phyloP scores from a whole-genome alignment of 2,329 filamentous ascomycete genomes.

The Neobulgaria alba region DNA sequence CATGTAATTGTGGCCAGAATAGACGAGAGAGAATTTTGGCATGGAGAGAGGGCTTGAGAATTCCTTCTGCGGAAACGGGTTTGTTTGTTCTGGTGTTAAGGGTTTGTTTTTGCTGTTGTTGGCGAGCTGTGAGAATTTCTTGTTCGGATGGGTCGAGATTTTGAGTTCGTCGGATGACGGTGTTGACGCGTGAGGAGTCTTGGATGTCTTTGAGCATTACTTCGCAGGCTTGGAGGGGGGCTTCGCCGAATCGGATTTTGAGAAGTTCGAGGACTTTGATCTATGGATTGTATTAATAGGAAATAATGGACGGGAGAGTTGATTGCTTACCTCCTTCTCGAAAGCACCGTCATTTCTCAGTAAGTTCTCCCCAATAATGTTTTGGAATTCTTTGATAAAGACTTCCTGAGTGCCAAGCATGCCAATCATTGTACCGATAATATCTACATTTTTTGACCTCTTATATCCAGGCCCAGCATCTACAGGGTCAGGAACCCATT shows the following conservation, averaged over 20 bases:
- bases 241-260: slow-evolving; percentile 81
- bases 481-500: slow-evolving; percentile 85
- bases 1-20: slow-evolving; percentile 81
- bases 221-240: slow-evolving; percentile 81
- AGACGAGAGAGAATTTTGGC: slow-evolving; percentile 84
- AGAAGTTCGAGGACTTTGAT: slow-evolving; percentile 76
- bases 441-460: slow-evolving; percentile 78
- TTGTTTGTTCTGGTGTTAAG: background rate
- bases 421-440: slow-evolving; percentile 82
- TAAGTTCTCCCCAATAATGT: slow-evolving; percentile 77
- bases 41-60: slow-evolving; percentile 42
- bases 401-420: slow-evolving; percentile 82
- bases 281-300: slow-evolving; percentile 27
- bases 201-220: slow-evolving; percentile 94
- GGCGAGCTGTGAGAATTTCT: slow-evolving; percentile 21
- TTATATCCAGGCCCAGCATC: slow-evolving; percentile 91
- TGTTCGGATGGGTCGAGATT: slow-evolving; percentile 28
- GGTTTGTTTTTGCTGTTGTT: slow-evolving; percentile 23
- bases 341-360: slow-evolving; percentile 59
- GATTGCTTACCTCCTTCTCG: slow-evolving; percentile 51
- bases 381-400: slow-evolving; percentile 91
- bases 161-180: slow-evolving; percentile 49
- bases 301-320: background rate
- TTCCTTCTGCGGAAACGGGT: slow-evolving; percentile 16
- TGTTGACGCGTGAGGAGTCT: slow-evolving; percentile 70